Evolutionary conservation across 2,329 filamentous ascomycete species (phyloP), one percentile per base, ranked within the genome.

Genomic region (Aspergillus proliferans): DNA sequence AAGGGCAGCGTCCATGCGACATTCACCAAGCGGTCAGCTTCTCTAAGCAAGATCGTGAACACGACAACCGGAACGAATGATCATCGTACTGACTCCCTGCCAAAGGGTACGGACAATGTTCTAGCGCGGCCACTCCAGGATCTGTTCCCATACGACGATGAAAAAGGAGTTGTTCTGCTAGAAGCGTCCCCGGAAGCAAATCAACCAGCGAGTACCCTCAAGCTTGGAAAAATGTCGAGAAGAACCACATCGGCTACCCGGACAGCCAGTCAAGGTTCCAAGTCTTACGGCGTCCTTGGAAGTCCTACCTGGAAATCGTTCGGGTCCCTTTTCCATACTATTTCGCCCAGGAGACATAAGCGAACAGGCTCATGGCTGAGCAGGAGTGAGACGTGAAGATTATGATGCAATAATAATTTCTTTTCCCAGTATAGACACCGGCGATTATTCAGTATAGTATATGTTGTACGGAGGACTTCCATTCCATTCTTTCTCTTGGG

Each of bases 1-100:
- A 30, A 30, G 10, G 10, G 26, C 54, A 95, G 88, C 68, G 85
- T 88, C 61, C 80, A 87, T 12, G 85, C 81, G 56, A 86, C 86
- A 43, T 91, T 94, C 62, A 80, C 82, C 34, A 87, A 85, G 58
- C 82, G 86, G 49, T 86, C 87, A 1, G 76, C 75, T 36, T 87
- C 84, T 55, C 58, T 76, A 42, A 69, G 71, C 18, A 55, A 58
- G 18, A 47, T 49, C 8, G 56, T 57, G 21, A 52, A 50, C 6
- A 52, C 54, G 8, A 49, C 57, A 6, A 34, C 50, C 7, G 44
- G 52, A 1, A 34, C 48, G 3, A 53, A 58, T n/a, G 26, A 48
- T 24, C 48, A 51, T 24, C 41, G 33, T 18, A 47, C 18, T 12
- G 4, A 40, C 8, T 40, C 18, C 7, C 38, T 12, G 18, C 7